Conservation (phyloP, 495 filamentous ascomycete genomes). For the Neurospora sp. region DNA sequence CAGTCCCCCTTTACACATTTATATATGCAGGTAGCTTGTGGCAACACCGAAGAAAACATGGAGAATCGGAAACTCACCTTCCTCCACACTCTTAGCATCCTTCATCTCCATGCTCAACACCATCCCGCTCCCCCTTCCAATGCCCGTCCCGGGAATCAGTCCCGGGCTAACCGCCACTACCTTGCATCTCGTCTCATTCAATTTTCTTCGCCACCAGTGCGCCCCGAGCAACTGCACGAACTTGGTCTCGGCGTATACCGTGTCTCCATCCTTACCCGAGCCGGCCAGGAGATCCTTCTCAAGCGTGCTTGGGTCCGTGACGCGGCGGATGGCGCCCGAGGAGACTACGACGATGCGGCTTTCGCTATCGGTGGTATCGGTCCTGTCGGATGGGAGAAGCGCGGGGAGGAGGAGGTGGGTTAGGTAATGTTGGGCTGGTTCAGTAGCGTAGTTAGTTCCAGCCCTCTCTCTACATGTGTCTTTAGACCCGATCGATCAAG, state of each 20-base stretch:
- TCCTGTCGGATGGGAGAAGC: neutral
- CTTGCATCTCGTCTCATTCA: conserved; percentile 17
- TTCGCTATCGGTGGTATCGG: conserved; percentile 26
- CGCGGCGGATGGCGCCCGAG: conserved; percentile 24
- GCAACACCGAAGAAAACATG: neutral
- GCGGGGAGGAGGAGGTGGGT: conserved; percentile 21
- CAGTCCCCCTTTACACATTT: neutral
- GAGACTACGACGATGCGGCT: conserved; percentile 34
- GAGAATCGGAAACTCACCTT: conserved; percentile 19
- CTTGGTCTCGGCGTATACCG: conserved; percentile 27
- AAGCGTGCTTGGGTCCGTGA: conserved; percentile 19
- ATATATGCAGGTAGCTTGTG: neutral
- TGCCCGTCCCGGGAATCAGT: conserved; percentile 27
- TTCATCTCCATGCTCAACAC: conserved; percentile 12
- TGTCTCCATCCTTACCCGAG: conserved; percentile 11
- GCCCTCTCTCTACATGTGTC: neutral
- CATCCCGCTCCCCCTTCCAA: conserved; percentile 12
- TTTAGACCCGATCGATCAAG: no score
- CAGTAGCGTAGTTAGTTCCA: neutral
- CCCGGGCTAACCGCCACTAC: conserved; percentile 39
- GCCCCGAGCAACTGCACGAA: conserved; percentile 34
- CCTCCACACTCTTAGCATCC: conserved; percentile 28
- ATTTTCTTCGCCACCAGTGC: conserved; percentile 40
- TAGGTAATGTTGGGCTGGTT: conserved; percentile 36
- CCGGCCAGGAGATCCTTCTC: conserved; percentile 23